Percentiles rank a stretch among this genome's conserved stretches.
These are phyloP conservation scores for Cryptococcus sp. DNA, from an alignment of 1,284 basidiomycete species.

Conservation along the genomic window DNA sequence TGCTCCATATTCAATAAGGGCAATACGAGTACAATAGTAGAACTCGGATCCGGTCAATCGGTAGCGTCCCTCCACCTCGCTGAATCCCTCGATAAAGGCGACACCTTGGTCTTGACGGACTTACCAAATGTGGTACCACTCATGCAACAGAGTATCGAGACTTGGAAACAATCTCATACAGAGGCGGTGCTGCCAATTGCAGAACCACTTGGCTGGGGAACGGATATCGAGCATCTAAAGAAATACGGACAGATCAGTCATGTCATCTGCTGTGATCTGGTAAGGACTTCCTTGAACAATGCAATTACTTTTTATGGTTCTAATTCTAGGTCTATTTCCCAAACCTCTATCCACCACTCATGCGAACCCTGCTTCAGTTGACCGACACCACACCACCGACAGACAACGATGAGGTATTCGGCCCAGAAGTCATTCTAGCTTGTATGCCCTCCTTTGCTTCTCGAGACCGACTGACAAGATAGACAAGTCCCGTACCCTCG, in stretches of 20 bases:
- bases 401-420: constrained; percentile 19
- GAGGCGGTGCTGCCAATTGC: constrained; percentile 17
- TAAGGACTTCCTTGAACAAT: too few species aligned
- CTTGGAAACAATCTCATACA: constrained; percentile 11
- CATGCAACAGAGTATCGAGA: constrained; percentile 26
- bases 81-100: constrained; percentile 14
- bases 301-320: neutral
- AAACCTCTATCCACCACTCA: constrained; percentile 38
- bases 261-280: constrained; percentile 44
- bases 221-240: constrained; percentile 10
- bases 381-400: constrained; percentile 16
- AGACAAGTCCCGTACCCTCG: constrained; percentile 42
- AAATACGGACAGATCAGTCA: constrained; percentile 30
- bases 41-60: constrained; percentile 45
- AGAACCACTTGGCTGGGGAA: constrained; percentile 38
- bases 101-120: constrained; percentile 38
- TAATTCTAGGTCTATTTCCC: constrained; percentile 43
- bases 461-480: neutral
- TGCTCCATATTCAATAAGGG: constrained; percentile 28
- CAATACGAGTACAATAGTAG: constrained; percentile 24
- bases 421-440: constrained; percentile 42
- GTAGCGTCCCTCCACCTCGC: constrained; percentile 40
- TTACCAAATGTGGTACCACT: constrained; percentile 41
- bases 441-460: constrained; percentile 22
- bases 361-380: constrained; percentile 37